phyloP scores from a whole-genome alignment of 2,329 filamentous ascomycete genomes.

The Chaetomiaceae sp. region DNA sequence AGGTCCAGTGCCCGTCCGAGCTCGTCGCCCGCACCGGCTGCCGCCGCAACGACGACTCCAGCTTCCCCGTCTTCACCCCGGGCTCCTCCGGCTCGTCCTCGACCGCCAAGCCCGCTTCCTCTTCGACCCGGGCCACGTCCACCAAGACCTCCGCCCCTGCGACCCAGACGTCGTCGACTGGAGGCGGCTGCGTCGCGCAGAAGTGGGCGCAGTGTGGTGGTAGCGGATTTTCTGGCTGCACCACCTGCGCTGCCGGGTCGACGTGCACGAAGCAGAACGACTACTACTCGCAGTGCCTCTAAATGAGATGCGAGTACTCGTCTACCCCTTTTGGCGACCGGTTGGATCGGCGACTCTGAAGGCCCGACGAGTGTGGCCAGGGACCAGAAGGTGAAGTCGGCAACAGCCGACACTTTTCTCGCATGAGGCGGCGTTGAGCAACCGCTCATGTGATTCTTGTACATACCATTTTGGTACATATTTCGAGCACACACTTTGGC shows the following conservation, averaged over 20 bases:
- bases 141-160: conserved; percentile 2
- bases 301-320: too few relatives aligned
- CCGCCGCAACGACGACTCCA: conserved; percentile 22
- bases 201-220: conserved; percentile 38
- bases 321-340: too few relatives aligned
- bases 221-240: conserved; percentile 33
- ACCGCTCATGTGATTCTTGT: not conserved
- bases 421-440: not conserved
- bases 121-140: not conserved
- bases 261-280: conserved; percentile 33
- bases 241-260: conserved; percentile 31
- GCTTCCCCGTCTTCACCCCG: conserved; percentile 21
- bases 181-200: conserved; percentile 18
- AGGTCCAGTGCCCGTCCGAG: conserved; percentile 37
- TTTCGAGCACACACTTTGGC: not conserved
- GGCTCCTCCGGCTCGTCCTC: not conserved
- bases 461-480: not conserved
- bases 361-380: too few relatives aligned
- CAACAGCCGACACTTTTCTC: not conserved
- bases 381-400: not conserved
- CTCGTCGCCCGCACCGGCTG: conserved; percentile 23
- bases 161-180: not conserved
- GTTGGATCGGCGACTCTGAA: too few relatives aligned
- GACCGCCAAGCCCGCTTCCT: not conserved
- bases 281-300: conserved; percentile 36